Evolutionary conservation across 768 basidiomycete species (phyloP), one percentile per base, ranked within the genome.

Genomic region (Terana coerulea): DNA sequence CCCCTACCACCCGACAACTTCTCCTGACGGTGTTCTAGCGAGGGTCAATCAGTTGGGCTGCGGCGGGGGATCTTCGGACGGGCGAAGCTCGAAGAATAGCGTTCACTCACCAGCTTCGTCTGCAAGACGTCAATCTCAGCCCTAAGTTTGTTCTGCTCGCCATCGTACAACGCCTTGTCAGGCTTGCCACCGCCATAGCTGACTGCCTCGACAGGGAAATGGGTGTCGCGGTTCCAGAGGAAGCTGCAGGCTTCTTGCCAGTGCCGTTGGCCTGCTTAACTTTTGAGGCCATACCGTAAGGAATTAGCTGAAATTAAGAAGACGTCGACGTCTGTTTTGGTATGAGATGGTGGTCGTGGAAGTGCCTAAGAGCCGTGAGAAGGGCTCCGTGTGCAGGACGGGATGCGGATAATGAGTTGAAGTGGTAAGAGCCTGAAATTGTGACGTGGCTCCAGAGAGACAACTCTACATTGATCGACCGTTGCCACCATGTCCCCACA

Each of bases 111-210:
- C 54, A 94, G 70, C 68, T 91, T 87, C 19, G 68, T 69, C 69
- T 97, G 91, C 43, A 93, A 68, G 41, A 71, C 75, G 53, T 95
- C 94, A 61, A 98, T 95, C 63, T 94, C 88, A 22, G 76, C 70
- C 69, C 88, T 92, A 58, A 95, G 72, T 62, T 69, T 81, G 47
- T 88, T 84, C 70, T 95, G 91, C 71, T 98, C 93, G 8, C 75
- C 78, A 47, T 97, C 90, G 66, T 88, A 88, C n/a, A 69, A 72
- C 42, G 77, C 77, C 70, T 92, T 93, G 78, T 97, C 94, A 28
- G 95, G 95, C 65, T 75, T 89, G 37, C 79, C 83, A 40, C 74
- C 67, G n/a, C 61, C 63, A 33, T 63, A 66, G 17, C n/a, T n/a
- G n/a, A n/a, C n/a, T n/a, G n/a, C n/a, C n/a, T n/a, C n/a, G n/a